These are phyloP conservation scores for Colletotrichum incanum DNA, from an alignment of 2,329 filamentous ascomycete genomes.

Conservation along the genomic window DNA sequence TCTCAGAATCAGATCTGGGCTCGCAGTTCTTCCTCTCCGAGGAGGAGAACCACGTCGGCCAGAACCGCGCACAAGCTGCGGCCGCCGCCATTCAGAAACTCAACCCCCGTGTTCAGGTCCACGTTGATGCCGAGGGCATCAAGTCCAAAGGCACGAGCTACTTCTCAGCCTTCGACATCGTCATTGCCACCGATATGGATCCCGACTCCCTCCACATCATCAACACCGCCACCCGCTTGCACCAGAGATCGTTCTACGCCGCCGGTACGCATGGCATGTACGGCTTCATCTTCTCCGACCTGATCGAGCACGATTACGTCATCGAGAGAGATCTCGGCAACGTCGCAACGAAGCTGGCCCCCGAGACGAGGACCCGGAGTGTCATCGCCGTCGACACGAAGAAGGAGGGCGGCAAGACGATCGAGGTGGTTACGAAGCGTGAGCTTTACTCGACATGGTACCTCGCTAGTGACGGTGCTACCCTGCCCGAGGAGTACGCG, in stretches of 20 bases:
- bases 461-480: conserved; percentile 84
- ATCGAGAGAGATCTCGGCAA: conserved; percentile 90
- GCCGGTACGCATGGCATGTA: conserved; percentile 91
- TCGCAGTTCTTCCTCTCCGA: conserved; percentile 85
- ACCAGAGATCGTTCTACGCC: conserved; percentile 88
- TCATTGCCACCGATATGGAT: conserved; percentile 91
- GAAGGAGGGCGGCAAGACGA: conserved; percentile 77
- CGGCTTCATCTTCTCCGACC: conserved; percentile 94
- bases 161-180: conserved; percentile 85
- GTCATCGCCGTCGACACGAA: conserved; percentile 81
- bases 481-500: conserved; percentile 77
- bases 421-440: conserved; percentile 91
- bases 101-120: conserved; percentile 88
- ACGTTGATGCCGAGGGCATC: conserved; percentile 78
- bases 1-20: conserved; percentile 85
- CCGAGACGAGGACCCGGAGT: conserved; percentile 84
- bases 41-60: conserved; percentile 78
- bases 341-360: conserved; percentile 69
- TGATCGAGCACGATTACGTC: conserved; percentile 91
- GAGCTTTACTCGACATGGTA: conserved; percentile 92
- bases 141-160: conserved; percentile 79
- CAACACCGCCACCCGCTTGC: conserved; percentile 88
- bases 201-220: conserved; percentile 82
- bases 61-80: conserved; percentile 88
- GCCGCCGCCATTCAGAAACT: conserved; percentile 84